These are phyloP conservation scores for Starmerella gropengiesseri DNA, from an alignment of 805 yeast genomes.

Conservation along the genomic window DNA sequence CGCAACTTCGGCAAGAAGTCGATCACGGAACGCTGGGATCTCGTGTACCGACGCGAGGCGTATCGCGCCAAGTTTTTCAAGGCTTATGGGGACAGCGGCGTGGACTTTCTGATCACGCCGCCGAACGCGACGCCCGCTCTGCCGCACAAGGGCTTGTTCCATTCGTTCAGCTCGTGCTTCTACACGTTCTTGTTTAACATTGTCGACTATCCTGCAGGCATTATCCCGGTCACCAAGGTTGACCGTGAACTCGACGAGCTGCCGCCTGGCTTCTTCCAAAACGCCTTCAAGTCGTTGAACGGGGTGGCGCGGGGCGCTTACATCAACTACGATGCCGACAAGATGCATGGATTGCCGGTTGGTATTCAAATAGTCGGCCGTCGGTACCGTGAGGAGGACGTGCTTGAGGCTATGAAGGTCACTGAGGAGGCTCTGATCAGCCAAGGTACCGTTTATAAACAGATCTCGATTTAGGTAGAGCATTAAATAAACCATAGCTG, in stretches of 20 bases:
- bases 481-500: neutral
- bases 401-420: slow-evolving; percentile 38
- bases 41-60: slow-evolving; percentile 31
- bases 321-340: slow-evolving; percentile 40
- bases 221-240: slow-evolving; percentile 48
- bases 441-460: slow-evolving; percentile 7
- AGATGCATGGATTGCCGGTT: slow-evolving; percentile 41
- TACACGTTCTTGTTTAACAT: slow-evolving; percentile 49
- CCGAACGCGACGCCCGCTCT: slow-evolving; percentile 38
- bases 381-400: slow-evolving; percentile 47
- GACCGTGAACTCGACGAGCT: slow-evolving; percentile 32
- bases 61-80: slow-evolving; percentile 28
- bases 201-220: slow-evolving; percentile 46
- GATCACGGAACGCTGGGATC: slow-evolving; percentile 31
- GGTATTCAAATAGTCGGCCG: slow-evolving; percentile 57
- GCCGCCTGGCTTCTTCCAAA: slow-evolving; percentile 28
- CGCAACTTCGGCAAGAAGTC: slow-evolving; percentile 31
- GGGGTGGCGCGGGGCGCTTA: slow-evolving; percentile 38
- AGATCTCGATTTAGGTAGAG: neutral
- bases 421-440: slow-evolving; percentile 28
- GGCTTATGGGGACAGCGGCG: slow-evolving; percentile 29
- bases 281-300: slow-evolving; percentile 27
- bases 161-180: slow-evolving; percentile 34
- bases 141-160: slow-evolving; percentile 32
- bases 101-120: slow-evolving; percentile 32